Percentiles rank a stretch among this genome's conserved stretches.
These are phyloP conservation scores for Wickerhamomyces queroliae DNA, from an alignment of 805 yeast species.

Conservation along the genomic window DNA sequence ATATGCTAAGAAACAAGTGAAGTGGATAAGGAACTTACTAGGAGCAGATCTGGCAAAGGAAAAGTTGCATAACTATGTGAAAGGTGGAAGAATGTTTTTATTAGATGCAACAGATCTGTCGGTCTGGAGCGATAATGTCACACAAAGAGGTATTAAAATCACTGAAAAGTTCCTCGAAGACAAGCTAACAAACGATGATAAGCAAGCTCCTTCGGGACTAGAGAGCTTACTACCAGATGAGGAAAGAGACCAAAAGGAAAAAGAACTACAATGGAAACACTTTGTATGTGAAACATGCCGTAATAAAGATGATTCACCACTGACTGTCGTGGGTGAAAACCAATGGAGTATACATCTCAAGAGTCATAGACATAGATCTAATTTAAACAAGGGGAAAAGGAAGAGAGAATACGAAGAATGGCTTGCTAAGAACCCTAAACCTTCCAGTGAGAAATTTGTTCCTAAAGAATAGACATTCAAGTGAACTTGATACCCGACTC, in stretches of 20 bases:
- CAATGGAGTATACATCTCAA: constrained; percentile 63
- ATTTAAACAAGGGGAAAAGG: constrained; percentile 38
- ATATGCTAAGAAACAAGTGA: constrained; percentile 83
- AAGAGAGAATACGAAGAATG: constrained; percentile 49
- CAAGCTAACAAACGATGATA: constrained; percentile 2
- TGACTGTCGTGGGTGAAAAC: constrained; percentile 68
- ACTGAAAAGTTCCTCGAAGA: constrained; percentile 33
- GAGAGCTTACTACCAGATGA: constrained; percentile 20
- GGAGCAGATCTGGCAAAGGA: constrained; percentile 54
- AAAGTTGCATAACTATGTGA: constrained; percentile 34
- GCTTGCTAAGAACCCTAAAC: constrained; percentile 17
- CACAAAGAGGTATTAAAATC: constrained; percentile 46
- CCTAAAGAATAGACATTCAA: constrained; percentile 4
- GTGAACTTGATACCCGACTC: constrained; percentile 21
- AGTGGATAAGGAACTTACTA: constrained; percentile 79
- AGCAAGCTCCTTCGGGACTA: constrained; percentile 33
- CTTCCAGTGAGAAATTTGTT: too few relatives aligned
- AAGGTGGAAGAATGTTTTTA: constrained; percentile 62
- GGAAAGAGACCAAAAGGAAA: constrained; percentile 11
- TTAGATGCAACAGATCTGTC: constrained; percentile 72
- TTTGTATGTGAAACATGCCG: constrained; percentile 61
- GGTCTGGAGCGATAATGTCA: constrained; percentile 55
- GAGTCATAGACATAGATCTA: constrained; percentile 65
- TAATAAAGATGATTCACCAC: constrained; percentile 45
- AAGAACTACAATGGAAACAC: constrained; percentile 55